Evolutionary conservation across 257 asterid genomes (phyloP), one percentile per base, ranked within the genome.

Genomic region (Avicennia marina): DNA sequence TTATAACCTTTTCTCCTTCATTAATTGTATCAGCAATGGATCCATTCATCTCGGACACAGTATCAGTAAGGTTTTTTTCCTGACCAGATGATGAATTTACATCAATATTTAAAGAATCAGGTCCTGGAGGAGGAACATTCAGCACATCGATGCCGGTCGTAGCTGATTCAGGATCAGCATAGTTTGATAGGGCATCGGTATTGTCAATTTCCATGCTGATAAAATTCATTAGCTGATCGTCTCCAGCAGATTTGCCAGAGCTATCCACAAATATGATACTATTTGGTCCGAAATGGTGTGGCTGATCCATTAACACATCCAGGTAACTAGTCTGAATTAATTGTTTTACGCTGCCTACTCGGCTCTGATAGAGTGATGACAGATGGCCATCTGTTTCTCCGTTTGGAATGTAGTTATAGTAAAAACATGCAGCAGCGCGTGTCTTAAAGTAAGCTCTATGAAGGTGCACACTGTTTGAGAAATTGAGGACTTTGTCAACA

Each of bases 1-100:
- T 80, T 64, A 84, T 47, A 65, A 61, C 59, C 64, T 64, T 57
- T 67, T 78, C 79, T 21, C 82, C 94, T 41, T 69, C 76, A 33
- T 72, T 72, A 25, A 86, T 41, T 31, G 77, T 56, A 49, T 64
- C 80, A 36, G 62, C 48, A 31, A 74, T 16, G 47, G 82, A 67
- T 24, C 51, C 60, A 21, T 67, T 74, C 32, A 71, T 20, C 47
- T 61, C 70, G 44, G 73, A 39, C 31, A 77, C 31, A 62, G 68
- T 26, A 56, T 78, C 78, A 6, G 56, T 31, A 12, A 63, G 46
- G 17, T 65, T 74, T 39, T 69, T 55, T 58, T 72, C 55, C 53
- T 46, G 46, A 54, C 43, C 74, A 34, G 95, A 81, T 53, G 78
- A 51, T 11, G 73, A 61, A 67, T 66, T 71, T 50, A 48, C 53